Evolutionary conservation across 2,329 filamentous ascomycete genomes (phyloP), one percentile per base, ranked within the genome.

Genomic region (Leptographium radiaticola): DNA sequence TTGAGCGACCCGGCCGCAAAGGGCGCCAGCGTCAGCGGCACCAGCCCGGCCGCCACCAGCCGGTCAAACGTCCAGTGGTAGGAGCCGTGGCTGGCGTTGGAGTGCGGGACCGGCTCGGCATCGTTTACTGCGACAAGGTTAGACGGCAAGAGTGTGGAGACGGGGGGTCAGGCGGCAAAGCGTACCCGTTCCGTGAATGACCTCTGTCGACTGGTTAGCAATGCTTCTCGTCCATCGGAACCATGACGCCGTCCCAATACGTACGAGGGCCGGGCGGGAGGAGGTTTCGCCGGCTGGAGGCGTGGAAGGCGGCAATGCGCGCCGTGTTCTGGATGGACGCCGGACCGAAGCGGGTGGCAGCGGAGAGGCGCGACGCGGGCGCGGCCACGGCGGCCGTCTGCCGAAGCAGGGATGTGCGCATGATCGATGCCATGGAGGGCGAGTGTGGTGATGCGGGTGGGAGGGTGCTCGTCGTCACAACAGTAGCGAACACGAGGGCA

Each of bases 11-110:
- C 90, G 57, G 87, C 84, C 57, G 90, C 90, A 71, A 98, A 98
- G 59, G 93, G 93, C 42, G 89, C 85, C 61, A 97, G 76, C 59
- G 86, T 89, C 60, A 98, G 76, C 51, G 93, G 94, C 58, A 98
- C 75, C 58, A 98, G 81, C 54, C 82, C 86, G 55, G 81, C 84
- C 55, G 89, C 84, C 62, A 97, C 74, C 54, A 89, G 68, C 66
- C 88, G 89, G 77, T 98, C 93, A 65, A 95, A 95, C 57, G 86
- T 87, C 93, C 93, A 98, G 80, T 98, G 93, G 76, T 97, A 98
- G 70, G 87, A 94, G 63, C 93, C 93, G 73, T 98, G 88, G 54
- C 82, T 75, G 44, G 91, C 83, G 62, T 79, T 81, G 52, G 87
- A 72, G 25, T 79, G 67, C 47, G 89, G 90, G 30, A 95, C 71